Percentiles rank a stretch among this genome's conserved stretches.
Evolutionary conservation across 257 asterid genomes (phyloP).

Genomic region (Buddleja alternifolia): DNA sequence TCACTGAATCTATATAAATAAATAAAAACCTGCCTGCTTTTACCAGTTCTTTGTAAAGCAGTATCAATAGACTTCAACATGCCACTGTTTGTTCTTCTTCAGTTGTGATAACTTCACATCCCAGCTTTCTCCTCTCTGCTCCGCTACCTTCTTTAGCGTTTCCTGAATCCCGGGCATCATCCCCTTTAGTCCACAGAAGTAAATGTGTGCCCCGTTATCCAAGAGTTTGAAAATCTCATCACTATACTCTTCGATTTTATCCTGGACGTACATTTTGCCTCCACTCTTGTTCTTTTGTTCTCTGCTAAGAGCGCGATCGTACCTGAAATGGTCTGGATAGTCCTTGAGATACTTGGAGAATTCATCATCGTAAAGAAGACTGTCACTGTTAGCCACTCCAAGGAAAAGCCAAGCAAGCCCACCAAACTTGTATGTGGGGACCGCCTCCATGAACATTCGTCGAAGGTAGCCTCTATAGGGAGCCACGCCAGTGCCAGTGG

Average conservation of each 20-base stretch:
- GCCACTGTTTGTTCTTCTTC: constrained; percentile 98
- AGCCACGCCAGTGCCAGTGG: constrained; percentile 97
- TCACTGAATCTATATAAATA: too few species aligned
- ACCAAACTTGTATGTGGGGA: constrained; percentile 73
- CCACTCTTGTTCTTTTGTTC: constrained; percentile 86
- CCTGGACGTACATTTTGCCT: constrained; percentile 98
- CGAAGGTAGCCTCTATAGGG: constrained; percentile 95
- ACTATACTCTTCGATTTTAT: constrained; percentile 92
- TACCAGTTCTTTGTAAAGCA: too few species aligned
- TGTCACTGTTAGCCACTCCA: constrained; percentile 90
- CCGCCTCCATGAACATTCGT: constrained; percentile 90
- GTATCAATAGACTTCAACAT: constrained; percentile 83
- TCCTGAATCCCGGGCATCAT: constrained; percentile 99
- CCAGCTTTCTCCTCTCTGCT: constrained; percentile 89
- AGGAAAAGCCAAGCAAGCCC: constrained; percentile 99
- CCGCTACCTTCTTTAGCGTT: constrained; percentile 86
- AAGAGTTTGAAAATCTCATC: constrained; percentile 83
- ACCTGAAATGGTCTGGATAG: constrained; percentile 81
- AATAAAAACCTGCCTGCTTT: too few species aligned
- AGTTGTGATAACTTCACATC: constrained; percentile 78
- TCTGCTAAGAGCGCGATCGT: constrained; percentile 85
- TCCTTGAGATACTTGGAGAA: constrained; percentile 74
- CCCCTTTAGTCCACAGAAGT: constrained; percentile 96
- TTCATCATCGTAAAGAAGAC: constrained; percentile 86
- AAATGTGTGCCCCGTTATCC: constrained; percentile 88